A percentile compares a stretch with the other conserved stretches of the same genome.
Evolutionary conservation across 2,329 filamentous ascomycete species (phyloP).

Genomic region (Pleoardoris graminearum): DNA sequence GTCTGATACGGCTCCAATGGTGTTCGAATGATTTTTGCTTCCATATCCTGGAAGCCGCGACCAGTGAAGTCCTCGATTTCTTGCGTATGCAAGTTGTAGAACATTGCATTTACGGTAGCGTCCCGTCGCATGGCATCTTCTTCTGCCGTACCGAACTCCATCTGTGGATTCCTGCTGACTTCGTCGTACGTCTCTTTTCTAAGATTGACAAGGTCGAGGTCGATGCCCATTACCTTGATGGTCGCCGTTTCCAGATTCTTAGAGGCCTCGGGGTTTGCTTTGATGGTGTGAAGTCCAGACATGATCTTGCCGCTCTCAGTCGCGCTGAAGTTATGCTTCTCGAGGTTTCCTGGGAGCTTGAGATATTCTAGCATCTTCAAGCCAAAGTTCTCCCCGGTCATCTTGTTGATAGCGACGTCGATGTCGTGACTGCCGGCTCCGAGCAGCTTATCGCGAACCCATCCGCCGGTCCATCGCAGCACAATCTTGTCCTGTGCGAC

Average conservation of each 20-base stretch:
- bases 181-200: constrained; percentile 88
- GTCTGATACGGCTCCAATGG: constrained; percentile 87
- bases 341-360: constrained; percentile 60
- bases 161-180: constrained; percentile 85
- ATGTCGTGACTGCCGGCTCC: constrained; percentile 76
- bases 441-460: constrained; percentile 84
- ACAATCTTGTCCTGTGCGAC: constrained; percentile 49
- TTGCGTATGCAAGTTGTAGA: constrained; percentile 86
- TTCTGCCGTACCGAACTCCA: constrained; percentile 90
- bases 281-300: constrained; percentile 78
- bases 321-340: constrained; percentile 60
- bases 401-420: constrained; percentile 80
- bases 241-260: constrained; percentile 95
- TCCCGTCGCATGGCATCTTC: constrained; percentile 90
- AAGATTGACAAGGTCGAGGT: constrained; percentile 93
- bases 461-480: constrained; percentile 80
- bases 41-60: constrained; percentile 74
- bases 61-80: constrained; percentile 83
- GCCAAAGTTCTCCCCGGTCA: constrained; percentile 81
- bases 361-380: constrained; percentile 70
- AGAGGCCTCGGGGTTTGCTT: constrained; percentile 91
- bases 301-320: constrained; percentile 63
- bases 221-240: constrained; percentile 79
- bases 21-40: constrained; percentile 73
- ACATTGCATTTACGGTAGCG: constrained; percentile 92